phyloP scores from a whole-genome alignment of 148 eudicot species.

The Amaranthus palmeri region DNA sequence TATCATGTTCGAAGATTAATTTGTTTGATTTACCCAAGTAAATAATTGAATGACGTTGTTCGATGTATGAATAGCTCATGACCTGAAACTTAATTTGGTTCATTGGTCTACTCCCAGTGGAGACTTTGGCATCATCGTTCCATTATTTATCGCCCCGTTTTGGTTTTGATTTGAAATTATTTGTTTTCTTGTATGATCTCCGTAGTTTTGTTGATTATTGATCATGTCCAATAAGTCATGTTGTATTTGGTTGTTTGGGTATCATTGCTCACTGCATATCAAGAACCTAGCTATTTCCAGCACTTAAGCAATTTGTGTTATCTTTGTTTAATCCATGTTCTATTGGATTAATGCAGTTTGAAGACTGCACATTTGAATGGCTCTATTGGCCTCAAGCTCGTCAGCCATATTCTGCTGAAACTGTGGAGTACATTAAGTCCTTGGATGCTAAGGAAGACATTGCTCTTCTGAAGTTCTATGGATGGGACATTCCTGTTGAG shows the following conservation, averaged over 20 bases:
- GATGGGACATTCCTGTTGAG: conserved; percentile 61
- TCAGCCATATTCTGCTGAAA: conserved; percentile 47
- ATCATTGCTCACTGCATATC: neutral
- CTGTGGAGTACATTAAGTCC: conserved; percentile 59
- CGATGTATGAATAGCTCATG: neutral
- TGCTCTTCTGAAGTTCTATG: conserved; percentile 58
- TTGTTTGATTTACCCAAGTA: neutral
- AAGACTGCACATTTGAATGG: conserved; percentile 88
- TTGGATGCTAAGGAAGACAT: conserved; percentile 80
- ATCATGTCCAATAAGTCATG: neutral
- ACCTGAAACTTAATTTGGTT: neutral
- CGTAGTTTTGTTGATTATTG: neutral
- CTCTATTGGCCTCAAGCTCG: conserved; percentile 84
- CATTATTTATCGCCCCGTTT: neutral
- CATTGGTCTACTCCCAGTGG: neutral
- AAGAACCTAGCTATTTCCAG: neutral
- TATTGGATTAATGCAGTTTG: conserved; percentile 41
- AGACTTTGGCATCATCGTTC: too few species aligned
- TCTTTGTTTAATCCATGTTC: neutral
- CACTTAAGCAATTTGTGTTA: neutral
- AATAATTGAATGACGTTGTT: neutral
- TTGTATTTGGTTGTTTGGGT: neutral
- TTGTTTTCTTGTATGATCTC: neutral
- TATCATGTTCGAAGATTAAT: too few species aligned
- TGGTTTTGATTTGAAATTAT: neutral